Conservation (phyloP, 2,329 filamentous ascomycete genomes). For the Beauveria bassiana region DNA sequence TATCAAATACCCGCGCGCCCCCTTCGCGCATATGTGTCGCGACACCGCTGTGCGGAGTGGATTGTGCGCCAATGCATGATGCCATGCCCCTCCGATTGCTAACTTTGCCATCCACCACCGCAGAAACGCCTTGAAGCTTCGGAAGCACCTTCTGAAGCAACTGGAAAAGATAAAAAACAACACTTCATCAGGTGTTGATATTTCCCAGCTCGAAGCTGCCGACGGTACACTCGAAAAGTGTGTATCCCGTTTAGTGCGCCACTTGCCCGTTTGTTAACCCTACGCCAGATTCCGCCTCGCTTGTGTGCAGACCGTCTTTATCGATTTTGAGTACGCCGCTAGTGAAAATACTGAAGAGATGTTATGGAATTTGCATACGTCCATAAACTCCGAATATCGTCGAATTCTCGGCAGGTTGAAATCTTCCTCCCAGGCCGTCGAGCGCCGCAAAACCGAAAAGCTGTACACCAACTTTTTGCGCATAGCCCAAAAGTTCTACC, state of each 20-base stretch:
- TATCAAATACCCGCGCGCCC: not conserved
- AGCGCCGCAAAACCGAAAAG: slow-evolving; percentile 71
- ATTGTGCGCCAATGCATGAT: slow-evolving; percentile 1
- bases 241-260: slow-evolving; percentile 15
- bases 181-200: slow-evolving; percentile 27
- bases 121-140: slow-evolving; percentile 36
- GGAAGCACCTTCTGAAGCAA: slow-evolving; percentile 35
- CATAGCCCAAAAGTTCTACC: slow-evolving; percentile 81
- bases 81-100: slow-evolving; percentile 9
- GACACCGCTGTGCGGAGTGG: not conserved
- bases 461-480: slow-evolving; percentile 80
- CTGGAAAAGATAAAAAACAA: slow-evolving; percentile 34
- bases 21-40: not conserved
- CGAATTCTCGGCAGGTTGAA: slow-evolving; percentile 54
- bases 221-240: slow-evolving; percentile 37
- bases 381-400: slow-evolving; percentile 72
- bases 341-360: slow-evolving; percentile 57
- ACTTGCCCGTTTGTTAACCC: slow-evolving; percentile 13
- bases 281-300: slow-evolving; percentile 55
- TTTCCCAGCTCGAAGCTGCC: slow-evolving; percentile 36
- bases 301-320: slow-evolving; percentile 65
- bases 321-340: slow-evolving; percentile 60
- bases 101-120: slow-evolving; percentile 9
- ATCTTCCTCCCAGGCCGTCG: slow-evolving; percentile 45
- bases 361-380: slow-evolving; percentile 73